Evolutionary conservation across 768 basidiomycete species (phyloP), one percentile per base, ranked within the genome.

Genomic region (Phlebiopsis flavidoalba): DNA sequence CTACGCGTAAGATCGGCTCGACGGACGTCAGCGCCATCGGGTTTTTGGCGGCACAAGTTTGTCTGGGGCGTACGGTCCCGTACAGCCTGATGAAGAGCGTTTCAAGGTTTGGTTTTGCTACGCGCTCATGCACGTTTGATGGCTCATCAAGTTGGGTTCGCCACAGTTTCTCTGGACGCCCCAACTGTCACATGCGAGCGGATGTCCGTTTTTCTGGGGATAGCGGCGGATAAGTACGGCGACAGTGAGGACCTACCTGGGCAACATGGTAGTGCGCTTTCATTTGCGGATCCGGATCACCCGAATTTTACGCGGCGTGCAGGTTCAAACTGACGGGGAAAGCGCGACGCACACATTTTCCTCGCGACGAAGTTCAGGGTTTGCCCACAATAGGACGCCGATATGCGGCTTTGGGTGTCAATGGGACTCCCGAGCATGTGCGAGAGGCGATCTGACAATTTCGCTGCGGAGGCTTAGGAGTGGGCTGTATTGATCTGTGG

Each of bases 31-130:
- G 77, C 10, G 78, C 79, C 22, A 76, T 88, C 8, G 85, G 86
- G 1, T 85, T 81, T 60, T 81, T 60, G 87, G 87, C 5, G 71
- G 78, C 5, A 87, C 86, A 85, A 84, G 83, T 8, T 64, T 86
- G 11, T 78, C 79, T 17, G 74, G 70, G 1, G 73, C 65, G 40
- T 85, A 84, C 58, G 84, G 84, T n/a, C 60, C 67, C 3, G 66
- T 69, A 0, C 72, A 73, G 14, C 60, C 76, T 3, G 85, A 88
- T 58, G 83, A 87, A 62, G 83, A 86, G 55, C 76, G 83, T 2
- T 78, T 88, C 66, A 80, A 82, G 79, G 84, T 85, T 51, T 22
- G 68, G 19, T 50, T 26, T 8, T 22, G 1, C n/a, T n/a, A 6
- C 5, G 8, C 24, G 14, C 14, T 14, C 5, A 31, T 31, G 6